Base-by-base conservation (phyloP, 148 eudicot species). In the Rhododendron kiyosumense region DNA sequence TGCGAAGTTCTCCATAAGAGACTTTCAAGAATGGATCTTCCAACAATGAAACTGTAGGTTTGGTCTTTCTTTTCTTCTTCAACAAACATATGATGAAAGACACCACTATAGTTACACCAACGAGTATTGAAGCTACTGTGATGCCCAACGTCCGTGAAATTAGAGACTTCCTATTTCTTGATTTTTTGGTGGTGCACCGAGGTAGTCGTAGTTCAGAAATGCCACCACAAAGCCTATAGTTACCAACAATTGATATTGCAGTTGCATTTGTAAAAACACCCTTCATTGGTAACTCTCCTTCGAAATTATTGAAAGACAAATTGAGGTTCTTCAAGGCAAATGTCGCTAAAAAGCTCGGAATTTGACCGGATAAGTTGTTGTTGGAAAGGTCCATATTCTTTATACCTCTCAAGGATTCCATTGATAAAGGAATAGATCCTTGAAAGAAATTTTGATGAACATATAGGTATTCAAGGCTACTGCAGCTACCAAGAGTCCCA, bases 201-300 rank as follows among this genome's bases (percentile, higher is more conserved):
- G 82, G 51, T 13, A 86, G n/a, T 20, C n/a, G 41, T 5, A 86
- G 49, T 82, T 71, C 78, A 0, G 63, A 24, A 24, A 86, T 28
- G n/a, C 85, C 88, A 24, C 85, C 85, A 86, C 85, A 75, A 5
- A 86, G 82, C 82, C 76, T 75, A 28, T 5, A 43, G 49, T 86
- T 86, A 17, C 85, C 82, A 1, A 1, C 84, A 54, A 86, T 3
- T 10, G 85, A 73, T 17, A 82, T 54, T 54, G 61, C 61, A 54
- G 22, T 54, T 54, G 20, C 1, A 54, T 17, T 54, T 54, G 7
- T 54, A 14, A 54, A 54, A 54, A 54, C 1, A 1, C 61, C 61
- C 0, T 54, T 54, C 22, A 17, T 54, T 17, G 61, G 61, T 4
- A 54, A 17, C 61, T 54, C 61, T 54, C 61, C 61, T 54, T 54